Conservation (phyloP, 1,139 yeast genomes). For the Meyerozyma elateridarum region DNA sequence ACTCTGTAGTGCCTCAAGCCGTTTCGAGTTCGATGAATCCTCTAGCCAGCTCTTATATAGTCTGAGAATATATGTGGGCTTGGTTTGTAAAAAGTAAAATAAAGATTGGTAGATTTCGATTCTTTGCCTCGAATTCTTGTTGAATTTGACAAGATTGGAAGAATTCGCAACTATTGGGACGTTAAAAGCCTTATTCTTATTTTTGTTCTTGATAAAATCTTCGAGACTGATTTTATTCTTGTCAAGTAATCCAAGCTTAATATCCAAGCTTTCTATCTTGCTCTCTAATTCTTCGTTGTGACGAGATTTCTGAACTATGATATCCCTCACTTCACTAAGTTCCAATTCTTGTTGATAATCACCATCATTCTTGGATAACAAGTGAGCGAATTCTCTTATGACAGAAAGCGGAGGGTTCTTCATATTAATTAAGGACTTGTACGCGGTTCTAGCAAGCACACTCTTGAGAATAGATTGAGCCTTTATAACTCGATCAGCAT, state of each 20-base stretch:
- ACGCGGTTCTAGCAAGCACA: slow-evolving; percentile 66
- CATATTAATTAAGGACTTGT: slow-evolving; percentile 61
- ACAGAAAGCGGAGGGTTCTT: slow-evolving; percentile 76
- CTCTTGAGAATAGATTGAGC: slow-evolving; percentile 76
- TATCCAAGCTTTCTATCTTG: slow-evolving; percentile 74
- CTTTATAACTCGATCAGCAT: slow-evolving; percentile 55
- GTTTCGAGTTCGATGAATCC: slow-evolving; percentile 17
- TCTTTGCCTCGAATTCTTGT: slow-evolving; percentile 35
- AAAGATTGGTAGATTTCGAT: slow-evolving; percentile 69
- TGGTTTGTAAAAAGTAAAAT: slow-evolving; percentile 80
- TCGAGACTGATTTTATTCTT: slow-evolving; percentile 78
- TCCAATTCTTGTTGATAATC: slow-evolving; percentile 77
- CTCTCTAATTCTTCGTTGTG: slow-evolving; percentile 66
- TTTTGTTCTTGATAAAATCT: slow-evolving; percentile 59
- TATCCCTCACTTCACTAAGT: slow-evolving; percentile 63
- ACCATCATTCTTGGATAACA: slow-evolving; percentile 68
- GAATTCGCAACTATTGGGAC: slow-evolving; percentile 15
- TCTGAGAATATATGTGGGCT: slow-evolving; percentile 67
- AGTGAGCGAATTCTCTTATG: slow-evolving; percentile 69
- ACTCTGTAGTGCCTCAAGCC: slow-evolving; percentile 35
- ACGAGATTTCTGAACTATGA: slow-evolving; percentile 58
- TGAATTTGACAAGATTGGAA: slow-evolving; percentile 28
- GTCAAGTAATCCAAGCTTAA: slow-evolving; percentile 71
- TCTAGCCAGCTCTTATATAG: slow-evolving; percentile 28
- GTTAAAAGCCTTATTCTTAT: slow-evolving; percentile 26